Base-by-base conservation (phyloP, 2,329 filamentous ascomycete species). In the Sclerotinia borealis region DNA sequence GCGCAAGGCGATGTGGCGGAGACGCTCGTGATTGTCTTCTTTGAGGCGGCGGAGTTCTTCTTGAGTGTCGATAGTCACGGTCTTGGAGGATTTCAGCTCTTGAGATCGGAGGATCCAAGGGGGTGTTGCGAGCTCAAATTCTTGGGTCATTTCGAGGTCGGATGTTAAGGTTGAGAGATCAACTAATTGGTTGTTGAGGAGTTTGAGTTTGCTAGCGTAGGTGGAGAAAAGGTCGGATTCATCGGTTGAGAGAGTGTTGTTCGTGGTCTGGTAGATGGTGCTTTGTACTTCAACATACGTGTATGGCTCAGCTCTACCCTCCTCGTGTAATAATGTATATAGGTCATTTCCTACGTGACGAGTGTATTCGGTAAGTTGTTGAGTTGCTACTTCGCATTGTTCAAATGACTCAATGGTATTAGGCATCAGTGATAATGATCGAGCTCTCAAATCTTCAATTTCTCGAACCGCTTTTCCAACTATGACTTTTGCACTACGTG, bases 31-130 rank as follows among this genome's bases (percentile, higher is more conserved):
- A 68, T 95, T 84, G 68, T 93, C 89, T 60, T 93, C 90, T 70
- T 88, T 91, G 63, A 96, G 80, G 25, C 88, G 86, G 8, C 89
- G 85, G 61, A 97, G 83, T 74, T 96, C 91, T 72, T 93, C 90
- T 72, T 96, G 92, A 0, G 89, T 87, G 72, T 96, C 92, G 45
- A 92, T 83, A 0, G 91, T 88, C 41, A 91, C 85, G 27, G 85
- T 87, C 79, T 95, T 93, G 68, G 89, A 88, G n/a, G 86, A 85
- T 75, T 89, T 91, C 60, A 98, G 83, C 71, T 95, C 89, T 70
- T 90, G 85, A 3, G 92, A 88, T 61, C 93, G 88, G 37, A 92
- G 81, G 60, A 90, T 82, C 95, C 95, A 99, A 2, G 95, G 95
- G 4, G 89, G 84, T 0, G 85, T 81, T 27, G 81, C 83, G 66